These are phyloP conservation scores for Ambrosia artemisiifolia DNA, from an alignment of 129 eudicot species.

Conservation along the genomic window DNA sequence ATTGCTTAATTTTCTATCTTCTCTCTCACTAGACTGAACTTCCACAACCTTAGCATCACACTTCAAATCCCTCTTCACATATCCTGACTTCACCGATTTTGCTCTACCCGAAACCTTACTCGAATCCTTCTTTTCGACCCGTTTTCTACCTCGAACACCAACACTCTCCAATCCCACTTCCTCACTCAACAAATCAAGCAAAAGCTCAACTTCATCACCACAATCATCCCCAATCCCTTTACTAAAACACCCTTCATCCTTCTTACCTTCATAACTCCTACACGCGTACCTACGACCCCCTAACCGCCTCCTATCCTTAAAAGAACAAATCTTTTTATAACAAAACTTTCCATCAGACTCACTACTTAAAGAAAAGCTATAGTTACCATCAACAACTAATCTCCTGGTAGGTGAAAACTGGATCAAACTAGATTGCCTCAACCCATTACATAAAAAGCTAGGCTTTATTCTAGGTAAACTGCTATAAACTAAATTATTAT, in stretches of 20 bases:
- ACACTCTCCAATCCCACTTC: conserved; percentile 48
- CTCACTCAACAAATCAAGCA: conserved; percentile 83
- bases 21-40: conserved; percentile 29
- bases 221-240: conserved; percentile 25
- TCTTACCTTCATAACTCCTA: conserved; percentile 40
- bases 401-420: conserved; percentile 59
- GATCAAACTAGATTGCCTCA: conserved; percentile 69
- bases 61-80: conserved; percentile 30
- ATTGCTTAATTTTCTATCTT: conserved; percentile 23
- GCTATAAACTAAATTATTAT: conserved; percentile 13
- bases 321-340: conserved; percentile 24
- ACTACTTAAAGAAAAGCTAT: conserved; percentile 28
- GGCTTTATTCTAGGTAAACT: conserved; percentile 42
- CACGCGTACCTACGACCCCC: conserved; percentile 43
- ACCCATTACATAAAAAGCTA: conserved; percentile 50
- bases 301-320: conserved; percentile 41
- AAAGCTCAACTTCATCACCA: conserved; percentile 52
- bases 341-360: conserved; percentile 33
- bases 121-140: conserved; percentile 29
- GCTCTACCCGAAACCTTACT: conserved; percentile 15
- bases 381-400: conserved; percentile 35
- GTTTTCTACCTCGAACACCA: conserved; percentile 40
- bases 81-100: conserved; percentile 26
- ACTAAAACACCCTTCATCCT: not conserved
- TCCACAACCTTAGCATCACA: conserved; percentile 25